Percentiles rank a stretch among this genome's conserved stretches.
Conservation (phyloP, 768 basidiomycete genomes). For the Naganishia onofrii region DNA sequence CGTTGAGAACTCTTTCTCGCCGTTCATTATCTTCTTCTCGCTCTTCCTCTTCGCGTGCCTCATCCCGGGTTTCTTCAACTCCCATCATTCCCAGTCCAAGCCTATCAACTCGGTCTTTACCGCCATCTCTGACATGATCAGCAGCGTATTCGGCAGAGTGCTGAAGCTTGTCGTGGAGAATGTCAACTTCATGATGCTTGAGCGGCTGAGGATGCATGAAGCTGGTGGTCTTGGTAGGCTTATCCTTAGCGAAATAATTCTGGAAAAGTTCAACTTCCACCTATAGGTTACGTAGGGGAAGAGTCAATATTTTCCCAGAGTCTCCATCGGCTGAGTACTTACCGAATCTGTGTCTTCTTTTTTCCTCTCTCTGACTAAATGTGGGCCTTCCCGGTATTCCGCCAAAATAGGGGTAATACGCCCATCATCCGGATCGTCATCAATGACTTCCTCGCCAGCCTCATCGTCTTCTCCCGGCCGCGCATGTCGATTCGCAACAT, state of each 20-base stretch:
- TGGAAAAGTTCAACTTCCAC: conserved; percentile 66
- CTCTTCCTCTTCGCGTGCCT: conserved; percentile 26
- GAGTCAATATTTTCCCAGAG: neutral
- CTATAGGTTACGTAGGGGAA: conserved; percentile 47
- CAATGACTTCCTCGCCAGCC: conserved; percentile 28
- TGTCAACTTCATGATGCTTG: conserved; percentile 39
- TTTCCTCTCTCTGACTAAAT: conserved; percentile 65
- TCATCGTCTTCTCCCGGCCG: conserved; percentile 33
- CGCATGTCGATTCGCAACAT: neutral
- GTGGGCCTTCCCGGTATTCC: conserved; percentile 72
- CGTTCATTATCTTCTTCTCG: conserved; percentile 27
- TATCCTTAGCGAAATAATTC: conserved; percentile 51
- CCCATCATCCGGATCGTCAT: conserved; percentile 38
- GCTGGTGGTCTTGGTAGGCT: conserved; percentile 33
- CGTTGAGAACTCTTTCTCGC: conserved; percentile 14
- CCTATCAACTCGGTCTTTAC: conserved; percentile 38
- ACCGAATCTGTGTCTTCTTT: conserved; percentile 67
- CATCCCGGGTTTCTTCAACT: conserved; percentile 4
- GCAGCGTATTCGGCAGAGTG: conserved; percentile 40
- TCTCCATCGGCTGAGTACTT: conserved; percentile 35
- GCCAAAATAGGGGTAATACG: conserved; percentile 47
- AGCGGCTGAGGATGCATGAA: conserved; percentile 46
- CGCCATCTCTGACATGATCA: conserved; percentile 37
- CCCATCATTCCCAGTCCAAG: conserved; percentile 44
- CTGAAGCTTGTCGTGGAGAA: conserved; percentile 36